These are phyloP conservation scores for Annulohypoxylon nitens DNA, from an alignment of 495 filamentous ascomycete species.

Conservation along the genomic window DNA sequence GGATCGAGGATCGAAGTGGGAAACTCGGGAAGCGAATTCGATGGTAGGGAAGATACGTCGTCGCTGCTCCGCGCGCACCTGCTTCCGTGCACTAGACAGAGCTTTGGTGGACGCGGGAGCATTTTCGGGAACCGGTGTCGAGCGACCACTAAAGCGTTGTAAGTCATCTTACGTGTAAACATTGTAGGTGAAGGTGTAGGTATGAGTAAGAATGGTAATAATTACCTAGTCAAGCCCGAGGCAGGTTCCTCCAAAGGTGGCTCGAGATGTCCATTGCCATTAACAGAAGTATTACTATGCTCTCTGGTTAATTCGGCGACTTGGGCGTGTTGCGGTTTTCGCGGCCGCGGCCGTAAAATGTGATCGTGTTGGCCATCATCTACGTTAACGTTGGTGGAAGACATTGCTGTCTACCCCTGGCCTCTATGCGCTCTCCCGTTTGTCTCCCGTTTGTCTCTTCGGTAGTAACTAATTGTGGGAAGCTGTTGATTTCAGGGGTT, in stretches of 20 bases:
- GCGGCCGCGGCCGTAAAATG: constrained; percentile 58
- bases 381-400: constrained; percentile 45
- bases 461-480: constrained; percentile 8
- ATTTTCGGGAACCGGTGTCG: constrained; percentile 91
- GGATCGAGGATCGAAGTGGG: constrained; percentile 93
- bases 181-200: neutral
- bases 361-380: constrained; percentile 49
- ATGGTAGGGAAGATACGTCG: constrained; percentile 95
- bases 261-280: constrained; percentile 54
- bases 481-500: neutral
- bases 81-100: constrained; percentile 85
- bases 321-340: constrained; percentile 60
- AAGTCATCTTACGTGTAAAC: constrained; percentile 11
- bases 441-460: neutral
- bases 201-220: neutral
- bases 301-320: constrained; percentile 54
- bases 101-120: constrained; percentile 90
- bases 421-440: neutral
- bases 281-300: constrained; percentile 49
- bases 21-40: constrained; percentile 91
- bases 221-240: constrained; percentile 58
- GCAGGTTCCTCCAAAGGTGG: constrained; percentile 47
- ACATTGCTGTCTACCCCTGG: constrained; percentile 34
- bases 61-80: constrained; percentile 83
- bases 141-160: constrained; percentile 72